A percentile compares a stretch with the other conserved stretches of the same genome.
Conservation (phyloP, 306 rosid genomes). For the Malus asiatica region DNA sequence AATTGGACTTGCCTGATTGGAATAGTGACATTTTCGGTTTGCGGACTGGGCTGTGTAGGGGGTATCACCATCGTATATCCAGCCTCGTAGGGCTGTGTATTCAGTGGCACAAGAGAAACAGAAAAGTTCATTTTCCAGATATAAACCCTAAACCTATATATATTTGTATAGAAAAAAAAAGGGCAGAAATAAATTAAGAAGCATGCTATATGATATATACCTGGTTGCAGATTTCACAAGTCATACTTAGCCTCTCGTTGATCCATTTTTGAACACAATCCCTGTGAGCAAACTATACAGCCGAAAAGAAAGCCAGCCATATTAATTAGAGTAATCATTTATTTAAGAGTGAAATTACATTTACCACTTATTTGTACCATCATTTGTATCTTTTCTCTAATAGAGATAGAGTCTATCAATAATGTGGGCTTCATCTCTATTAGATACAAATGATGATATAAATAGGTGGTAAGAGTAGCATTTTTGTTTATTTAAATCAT, state of each 20-base stretch:
- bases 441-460: no score
- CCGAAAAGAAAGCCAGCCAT: background rate
- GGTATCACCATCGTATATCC: background rate
- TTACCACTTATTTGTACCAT: no score
- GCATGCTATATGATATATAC: constrained; percentile 17
- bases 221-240: constrained; percentile 78
- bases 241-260: constrained; percentile 48
- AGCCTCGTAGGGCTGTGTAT: background rate
- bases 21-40: background rate
- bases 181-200: background rate
- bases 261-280: constrained; percentile 85
- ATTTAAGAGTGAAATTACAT: no score
- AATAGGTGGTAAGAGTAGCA: no score
- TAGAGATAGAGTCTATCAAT: no score
- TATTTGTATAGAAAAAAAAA: background rate
- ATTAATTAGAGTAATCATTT: background rate
- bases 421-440: no score
- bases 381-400: no score
- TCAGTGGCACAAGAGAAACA: background rate
- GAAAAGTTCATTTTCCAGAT: background rate
- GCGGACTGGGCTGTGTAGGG: background rate
- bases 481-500: no score
- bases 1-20: background rate
- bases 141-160: background rate
- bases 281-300: constrained; percentile 60